These are phyloP conservation scores for Aspergillus nanangensis DNA, from an alignment of 495 filamentous ascomycete species.

Conservation along the genomic window DNA sequence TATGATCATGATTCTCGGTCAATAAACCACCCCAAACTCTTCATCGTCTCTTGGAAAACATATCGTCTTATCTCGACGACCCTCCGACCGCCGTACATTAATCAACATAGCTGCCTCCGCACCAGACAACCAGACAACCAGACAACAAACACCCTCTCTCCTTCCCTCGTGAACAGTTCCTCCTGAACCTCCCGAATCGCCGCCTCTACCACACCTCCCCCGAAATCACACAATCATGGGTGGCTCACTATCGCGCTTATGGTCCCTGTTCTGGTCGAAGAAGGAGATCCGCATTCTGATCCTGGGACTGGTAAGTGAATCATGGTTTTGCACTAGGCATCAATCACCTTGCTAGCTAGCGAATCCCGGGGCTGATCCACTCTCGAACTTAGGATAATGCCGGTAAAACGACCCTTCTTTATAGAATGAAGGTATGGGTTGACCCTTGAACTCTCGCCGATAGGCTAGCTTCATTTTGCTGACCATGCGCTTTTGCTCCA, in stretches of 20 bases:
- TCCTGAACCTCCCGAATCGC: background rate
- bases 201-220: too few relatives aligned
- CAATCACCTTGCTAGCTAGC: background rate
- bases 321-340: background rate
- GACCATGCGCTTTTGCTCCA: conserved; percentile 32
- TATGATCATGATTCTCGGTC: too few relatives aligned
- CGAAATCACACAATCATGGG: conserved; percentile 61
- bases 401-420: conserved; percentile 94
- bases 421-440: conserved; percentile 81
- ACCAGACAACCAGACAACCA: too few relatives aligned
- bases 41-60: background rate
- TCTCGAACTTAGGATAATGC: conserved; percentile 75
- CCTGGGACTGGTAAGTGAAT: conserved; percentile 72
- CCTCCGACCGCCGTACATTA: too few relatives aligned
- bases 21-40: background rate
- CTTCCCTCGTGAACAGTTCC: too few relatives aligned
- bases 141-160: background rate
- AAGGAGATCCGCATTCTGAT: conserved; percentile 98
- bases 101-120: too few relatives aligned
- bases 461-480: too few relatives aligned
- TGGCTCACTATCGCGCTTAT: conserved; percentile 67
- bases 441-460: too few relatives aligned
- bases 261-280: conserved; percentile 81
- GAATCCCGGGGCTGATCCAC: conserved; percentile 14
- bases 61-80: too few relatives aligned